A percentile compares a stretch with the other conserved stretches of the same genome.
Evolutionary conservation across 768 basidiomycete species (phyloP).

Genomic region (Pleurotus eryngii): DNA sequence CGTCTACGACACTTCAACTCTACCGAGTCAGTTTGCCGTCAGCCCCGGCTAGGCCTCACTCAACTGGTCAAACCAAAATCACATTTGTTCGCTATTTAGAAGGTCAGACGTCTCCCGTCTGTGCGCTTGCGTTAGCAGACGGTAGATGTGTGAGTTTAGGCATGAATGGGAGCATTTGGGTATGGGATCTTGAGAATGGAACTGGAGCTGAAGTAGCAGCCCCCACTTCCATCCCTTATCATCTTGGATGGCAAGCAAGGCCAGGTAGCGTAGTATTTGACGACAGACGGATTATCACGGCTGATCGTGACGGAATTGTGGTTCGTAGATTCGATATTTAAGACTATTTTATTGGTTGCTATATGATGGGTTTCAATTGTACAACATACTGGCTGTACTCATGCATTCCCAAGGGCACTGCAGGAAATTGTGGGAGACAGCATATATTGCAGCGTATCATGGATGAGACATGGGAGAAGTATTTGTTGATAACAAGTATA

Average conservation of each 20-base stretch:
- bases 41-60: conserved; percentile 37
- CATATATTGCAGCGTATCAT: conserved; percentile 9
- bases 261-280: conserved; percentile 62
- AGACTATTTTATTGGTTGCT: conserved; percentile 4
- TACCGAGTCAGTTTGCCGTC: conserved; percentile 68
- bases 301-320: conserved; percentile 34
- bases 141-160: conserved; percentile 80
- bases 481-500: conserved; percentile 3
- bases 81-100: conserved; percentile 69
- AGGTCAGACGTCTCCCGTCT: conserved; percentile 66
- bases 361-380: neutral
- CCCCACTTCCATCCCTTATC: conserved; percentile 18
- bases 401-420: no score
- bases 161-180: conserved; percentile 72
- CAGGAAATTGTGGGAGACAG: neutral
- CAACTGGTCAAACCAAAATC: conserved; percentile 57
- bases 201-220: conserved; percentile 42
- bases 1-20: conserved; percentile 60
- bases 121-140: conserved; percentile 70
- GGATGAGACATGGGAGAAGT: conserved; percentile 2
- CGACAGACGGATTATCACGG: conserved; percentile 67
- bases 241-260: conserved; percentile 2
- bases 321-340: conserved; percentile 60
- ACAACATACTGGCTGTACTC: neutral
- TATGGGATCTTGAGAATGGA: conserved; percentile 78